A percentile compares a stretch with the other conserved stretches of the same genome.
These are phyloP conservation scores for Sphagnurus paluster DNA, from an alignment of 1,284 basidiomycete species.

Conservation along the genomic window DNA sequence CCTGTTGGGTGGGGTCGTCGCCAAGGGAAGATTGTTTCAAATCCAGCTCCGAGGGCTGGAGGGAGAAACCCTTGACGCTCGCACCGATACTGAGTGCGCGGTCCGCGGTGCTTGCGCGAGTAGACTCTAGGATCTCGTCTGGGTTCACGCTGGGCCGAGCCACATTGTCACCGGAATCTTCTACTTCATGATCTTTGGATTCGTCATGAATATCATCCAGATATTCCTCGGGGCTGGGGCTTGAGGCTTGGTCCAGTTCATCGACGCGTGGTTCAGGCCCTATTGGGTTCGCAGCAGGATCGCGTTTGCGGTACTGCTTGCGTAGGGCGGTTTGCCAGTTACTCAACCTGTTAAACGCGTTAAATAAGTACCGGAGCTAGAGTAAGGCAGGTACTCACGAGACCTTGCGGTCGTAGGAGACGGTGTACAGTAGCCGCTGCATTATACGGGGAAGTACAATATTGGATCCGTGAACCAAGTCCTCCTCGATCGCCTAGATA, in stretches of 20 bases:
- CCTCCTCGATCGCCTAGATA: slow-evolving; percentile 72
- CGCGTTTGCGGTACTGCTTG: slow-evolving; percentile 69
- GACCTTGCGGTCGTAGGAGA: slow-evolving; percentile 80
- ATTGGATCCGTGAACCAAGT: slow-evolving; percentile 61
- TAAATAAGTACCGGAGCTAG: slow-evolving; percentile 14
- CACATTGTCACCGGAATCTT: slow-evolving; percentile 3
- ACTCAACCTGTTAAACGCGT: slow-evolving; percentile 48
- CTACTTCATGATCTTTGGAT: neutral
- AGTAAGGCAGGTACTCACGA: slow-evolving; percentile 50
- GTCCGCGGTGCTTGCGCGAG: slow-evolving; percentile 19
- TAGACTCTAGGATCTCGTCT: slow-evolving; percentile 14
- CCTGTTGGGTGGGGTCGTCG: slow-evolving; percentile 22
- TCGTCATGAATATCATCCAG: neutral
- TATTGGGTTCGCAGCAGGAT: slow-evolving; percentile 69
- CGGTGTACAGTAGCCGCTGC: slow-evolving; percentile 65
- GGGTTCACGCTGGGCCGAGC: slow-evolving; percentile 3
- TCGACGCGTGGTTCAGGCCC: slow-evolving; percentile 49
- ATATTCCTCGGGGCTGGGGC: slow-evolving; percentile 13
- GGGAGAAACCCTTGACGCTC: slow-evolving; percentile 13
- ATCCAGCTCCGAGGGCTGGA: slow-evolving; percentile 18
- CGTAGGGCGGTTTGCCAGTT: slow-evolving; percentile 76
- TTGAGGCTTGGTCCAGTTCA: slow-evolving; percentile 17
- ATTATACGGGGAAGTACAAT: slow-evolving; percentile 70
- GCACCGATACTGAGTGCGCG: slow-evolving; percentile 15
- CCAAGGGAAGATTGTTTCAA: slow-evolving; percentile 2